phyloP scores from a whole-genome alignment of 179 eudicot genomes.

The Drosera spatulata region DNA sequence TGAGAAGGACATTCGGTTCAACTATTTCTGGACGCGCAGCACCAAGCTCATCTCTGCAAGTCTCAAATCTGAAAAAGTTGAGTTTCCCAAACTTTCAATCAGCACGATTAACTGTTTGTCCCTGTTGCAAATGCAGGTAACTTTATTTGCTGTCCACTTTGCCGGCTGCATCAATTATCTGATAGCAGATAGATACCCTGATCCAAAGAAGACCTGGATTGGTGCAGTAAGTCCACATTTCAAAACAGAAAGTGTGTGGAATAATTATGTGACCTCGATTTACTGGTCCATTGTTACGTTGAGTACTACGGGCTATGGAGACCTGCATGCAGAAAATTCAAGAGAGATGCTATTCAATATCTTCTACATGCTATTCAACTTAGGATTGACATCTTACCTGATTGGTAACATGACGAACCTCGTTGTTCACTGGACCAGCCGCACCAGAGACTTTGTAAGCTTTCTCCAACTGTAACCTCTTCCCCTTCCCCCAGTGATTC shows the following conservation, averaged over 20 bases:
- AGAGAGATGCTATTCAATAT: slow-evolving; percentile 74
- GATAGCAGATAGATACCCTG: slow-evolving; percentile 68
- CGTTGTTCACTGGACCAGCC: slow-evolving; percentile 89
- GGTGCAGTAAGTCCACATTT: slow-evolving; percentile 63
- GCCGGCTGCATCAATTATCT: slow-evolving; percentile 87
- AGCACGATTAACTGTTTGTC: not conserved
- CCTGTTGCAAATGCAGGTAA: slow-evolving; percentile 37
- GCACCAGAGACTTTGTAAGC: slow-evolving; percentile 79
- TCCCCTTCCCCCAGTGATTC: too few relatives aligned
- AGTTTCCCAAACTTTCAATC: not conserved
- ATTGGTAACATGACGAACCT: slow-evolving; percentile 98
- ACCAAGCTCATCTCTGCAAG: slow-evolving; percentile 80
- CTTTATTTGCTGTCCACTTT: slow-evolving; percentile 77
- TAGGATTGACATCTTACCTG: slow-evolving; percentile 80
- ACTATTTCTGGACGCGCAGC: slow-evolving; percentile 89
- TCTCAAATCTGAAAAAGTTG: not conserved
- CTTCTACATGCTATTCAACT: slow-evolving; percentile 76
- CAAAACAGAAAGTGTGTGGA: slow-evolving; percentile 49
- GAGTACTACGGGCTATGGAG: slow-evolving; percentile 88
- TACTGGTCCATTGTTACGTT: slow-evolving; percentile 92
- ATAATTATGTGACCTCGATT: slow-evolving; percentile 52
- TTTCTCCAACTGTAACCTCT: too few relatives aligned
- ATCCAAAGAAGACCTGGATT: slow-evolving; percentile 74
- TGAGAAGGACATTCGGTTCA: slow-evolving; percentile 86
- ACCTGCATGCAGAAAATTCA: slow-evolving; percentile 71